Conservation (phyloP, 495 filamentous ascomycete species). For the Paragyromitra xinjiangensis region DNA sequence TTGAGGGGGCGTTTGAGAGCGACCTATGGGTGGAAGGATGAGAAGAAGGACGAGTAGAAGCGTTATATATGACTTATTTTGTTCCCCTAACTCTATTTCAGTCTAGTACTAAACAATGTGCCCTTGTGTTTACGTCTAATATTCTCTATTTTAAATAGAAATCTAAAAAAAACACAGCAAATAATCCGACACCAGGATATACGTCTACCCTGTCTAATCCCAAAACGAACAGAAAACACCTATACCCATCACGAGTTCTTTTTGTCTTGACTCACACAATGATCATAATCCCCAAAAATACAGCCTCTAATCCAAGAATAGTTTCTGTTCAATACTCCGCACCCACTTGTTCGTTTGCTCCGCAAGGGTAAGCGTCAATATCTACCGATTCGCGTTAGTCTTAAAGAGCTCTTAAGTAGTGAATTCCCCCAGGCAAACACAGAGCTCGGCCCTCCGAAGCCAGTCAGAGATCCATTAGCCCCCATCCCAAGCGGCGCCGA, state of each 20-base stretch:
- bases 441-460: no score
- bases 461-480: no score
- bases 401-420: no score
- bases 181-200: slow-evolving; percentile 15
- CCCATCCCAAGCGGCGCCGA: no score
- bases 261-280: not conserved
- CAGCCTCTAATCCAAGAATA: slow-evolving; percentile 60
- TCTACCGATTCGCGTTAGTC: slow-evolving; percentile 61
- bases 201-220: not conserved
- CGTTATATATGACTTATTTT: not conserved
- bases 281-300: not conserved
- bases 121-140: slow-evolving; percentile 17
- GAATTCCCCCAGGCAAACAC: not conserved
- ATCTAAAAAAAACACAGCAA: slow-evolving; percentile 21
- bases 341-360: slow-evolving; percentile 97
- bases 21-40: slow-evolving; percentile 67
- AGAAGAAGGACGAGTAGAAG: not conserved
- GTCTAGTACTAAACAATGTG: not conserved
- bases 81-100: not conserved
- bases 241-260: not conserved
- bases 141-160: slow-evolving; percentile 8
- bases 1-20: slow-evolving; percentile 75
- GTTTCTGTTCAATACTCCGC: slow-evolving; percentile 74
- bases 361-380: slow-evolving; percentile 88
- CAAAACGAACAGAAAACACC: not conserved